Evolutionary conservation across 805 yeast genomes (phyloP), one percentile per base, ranked within the genome.

Genomic region (Barnettozyma californica): DNA sequence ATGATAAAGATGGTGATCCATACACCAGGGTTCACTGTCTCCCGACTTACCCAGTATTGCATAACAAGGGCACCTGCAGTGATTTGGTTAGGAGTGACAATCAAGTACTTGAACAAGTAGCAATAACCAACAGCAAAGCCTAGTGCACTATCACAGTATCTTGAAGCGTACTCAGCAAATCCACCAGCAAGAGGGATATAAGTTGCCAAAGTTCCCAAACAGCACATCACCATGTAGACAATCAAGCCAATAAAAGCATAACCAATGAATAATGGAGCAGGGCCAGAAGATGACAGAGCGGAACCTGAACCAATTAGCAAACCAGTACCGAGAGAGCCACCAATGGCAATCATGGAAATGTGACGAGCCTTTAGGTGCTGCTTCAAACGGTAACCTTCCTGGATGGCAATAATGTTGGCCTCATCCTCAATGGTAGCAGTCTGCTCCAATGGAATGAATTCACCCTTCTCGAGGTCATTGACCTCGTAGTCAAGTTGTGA

Each of bases 291-390:
- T 18, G 62, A 61, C 46, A 84, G 66, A 0, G 85, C 78, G 37
- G 74, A 65, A 48, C 87, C 87, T 5, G 84, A 74, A 45, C 86
- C 87, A 47, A 83, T 76, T 49, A 83, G 78, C 49, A 83, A 65
- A 58, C 88, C 87, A 23, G 88, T 81, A 67, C 89, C 89, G 51
- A 83, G 77, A 46, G 83, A 76, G 59, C 87, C 87, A 54, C 86
- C 89, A 50, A 84, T 76, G 44, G 88, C 84, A 54, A 83, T 75
- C 77, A 83, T 80, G 52, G 78, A 77, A 56, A 83, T 66, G 60
- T 81, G 87, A 67, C 85, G 74, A 34, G 74, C 70, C 23, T 46
- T 36, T 9, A 46, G 19, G 20, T 41, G 18, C 14, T 46, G 42
- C 23, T 41, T 41, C 34, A 46, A 25, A 41, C 48, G 29, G 27